phyloP scores from a whole-genome alignment of 768 basidiomycete species.

The Kwoniella bestiolae region DNA sequence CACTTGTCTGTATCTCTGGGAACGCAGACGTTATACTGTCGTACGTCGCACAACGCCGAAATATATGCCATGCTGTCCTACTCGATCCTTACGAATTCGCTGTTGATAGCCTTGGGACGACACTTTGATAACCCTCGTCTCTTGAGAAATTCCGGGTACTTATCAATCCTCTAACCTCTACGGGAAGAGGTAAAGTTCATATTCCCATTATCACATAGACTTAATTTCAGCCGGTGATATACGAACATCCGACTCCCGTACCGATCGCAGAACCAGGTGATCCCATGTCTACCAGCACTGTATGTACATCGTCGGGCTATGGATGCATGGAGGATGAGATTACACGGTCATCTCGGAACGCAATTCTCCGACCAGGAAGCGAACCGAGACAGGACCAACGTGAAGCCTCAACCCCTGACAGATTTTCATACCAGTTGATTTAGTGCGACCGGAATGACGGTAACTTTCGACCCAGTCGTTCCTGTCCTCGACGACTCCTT shows the following conservation, averaged over 20 bases:
- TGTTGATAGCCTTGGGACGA: no score
- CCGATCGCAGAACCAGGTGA: background rate
- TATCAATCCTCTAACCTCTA: background rate
- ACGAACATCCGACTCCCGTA: conserved; percentile 3
- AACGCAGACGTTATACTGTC: background rate
- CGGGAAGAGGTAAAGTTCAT: conserved; percentile 2
- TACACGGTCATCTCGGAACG: background rate
- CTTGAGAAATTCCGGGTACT: no score
- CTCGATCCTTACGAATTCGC: no score
- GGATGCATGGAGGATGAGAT: no score
- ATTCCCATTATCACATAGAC: background rate
- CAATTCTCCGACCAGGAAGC: conserved; percentile 2
- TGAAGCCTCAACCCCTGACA: background rate
- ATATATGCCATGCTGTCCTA: no score
- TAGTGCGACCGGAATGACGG: conserved; percentile 3
- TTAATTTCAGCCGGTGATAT: background rate
- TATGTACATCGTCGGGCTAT: no score
- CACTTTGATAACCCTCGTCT: no score
- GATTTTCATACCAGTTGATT: background rate
- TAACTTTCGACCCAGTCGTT: no score
- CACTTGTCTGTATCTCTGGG: no score
- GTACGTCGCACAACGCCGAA: background rate
- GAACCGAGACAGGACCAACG: conserved; percentile 11
- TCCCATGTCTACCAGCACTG: background rate
- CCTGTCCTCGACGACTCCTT: no score